Evolutionary conservation across 73 alveolate genomes (phyloP).

Genomic region (Effrenium voratum): DNA sequence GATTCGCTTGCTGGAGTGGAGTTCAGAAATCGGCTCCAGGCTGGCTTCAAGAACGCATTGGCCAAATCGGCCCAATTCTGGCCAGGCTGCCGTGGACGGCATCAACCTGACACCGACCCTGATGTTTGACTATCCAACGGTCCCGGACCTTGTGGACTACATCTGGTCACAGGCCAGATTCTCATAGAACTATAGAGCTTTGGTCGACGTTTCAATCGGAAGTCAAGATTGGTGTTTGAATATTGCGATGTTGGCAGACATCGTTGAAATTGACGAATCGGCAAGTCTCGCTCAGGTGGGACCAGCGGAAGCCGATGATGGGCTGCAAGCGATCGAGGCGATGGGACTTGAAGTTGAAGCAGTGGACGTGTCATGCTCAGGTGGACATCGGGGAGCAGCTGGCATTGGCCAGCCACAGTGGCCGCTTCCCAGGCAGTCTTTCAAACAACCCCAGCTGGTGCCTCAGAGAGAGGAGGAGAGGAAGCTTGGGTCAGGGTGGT

Average conservation of each 20-base stretch:
- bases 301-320: slow-evolving; percentile 49
- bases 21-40: slow-evolving; percentile 83
- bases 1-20: slow-evolving; percentile 92
- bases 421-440: slow-evolving; percentile 94
- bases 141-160: slow-evolving; percentile 85
- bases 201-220: no score
- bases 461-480: background rate
- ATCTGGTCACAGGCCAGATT: slow-evolving; percentile 74
- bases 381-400: slow-evolving; percentile 16
- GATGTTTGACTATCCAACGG: slow-evolving; percentile 91
- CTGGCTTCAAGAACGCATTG: background rate
- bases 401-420: slow-evolving; percentile 81
- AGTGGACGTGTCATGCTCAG: background rate
- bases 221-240: no score
- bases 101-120: slow-evolving; percentile 88
- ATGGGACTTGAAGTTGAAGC: background rate
- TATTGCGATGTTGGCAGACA: background rate
- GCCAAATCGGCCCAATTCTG: background rate
- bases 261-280: background rate
- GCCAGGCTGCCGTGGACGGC: slow-evolving; percentile 85
- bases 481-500: background rate
- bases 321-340: slow-evolving; percentile 50
- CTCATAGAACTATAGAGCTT: background rate
- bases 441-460: slow-evolving; percentile 53
- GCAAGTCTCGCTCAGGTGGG: slow-evolving; percentile 44